phyloP scores from a whole-genome alignment of 2,329 filamentous ascomycete genomes.

The Penicillium fuscoglaucum region DNA sequence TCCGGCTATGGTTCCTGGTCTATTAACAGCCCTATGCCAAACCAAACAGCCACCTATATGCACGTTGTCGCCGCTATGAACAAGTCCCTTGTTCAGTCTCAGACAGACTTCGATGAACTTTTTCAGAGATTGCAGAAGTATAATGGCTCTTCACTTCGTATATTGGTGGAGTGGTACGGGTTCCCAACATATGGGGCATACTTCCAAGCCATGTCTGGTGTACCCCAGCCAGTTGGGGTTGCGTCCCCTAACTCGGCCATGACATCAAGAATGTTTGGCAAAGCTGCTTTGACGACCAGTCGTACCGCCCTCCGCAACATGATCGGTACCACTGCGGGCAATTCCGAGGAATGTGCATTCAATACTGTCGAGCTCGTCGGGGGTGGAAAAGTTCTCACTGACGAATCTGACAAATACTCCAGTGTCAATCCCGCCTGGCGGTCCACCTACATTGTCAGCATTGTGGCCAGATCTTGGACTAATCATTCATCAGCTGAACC shows the following conservation, averaged over 20 bases:
- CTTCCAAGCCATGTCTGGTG: neutral
- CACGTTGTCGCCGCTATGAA: conserved; percentile 18
- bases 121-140: neutral
- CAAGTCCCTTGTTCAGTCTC: neutral
- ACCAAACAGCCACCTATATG: conserved; percentile 11
- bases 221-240: neutral
- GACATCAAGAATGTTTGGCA: neutral
- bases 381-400: conserved; percentile 37
- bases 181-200: neutral
- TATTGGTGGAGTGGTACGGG: neutral
- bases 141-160: neutral
- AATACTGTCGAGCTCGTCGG: neutral
- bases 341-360: neutral
- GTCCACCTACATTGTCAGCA: conserved; percentile 38
- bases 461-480: conserved; percentile 27
- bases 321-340: neutral
- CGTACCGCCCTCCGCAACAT: neutral
- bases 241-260: neutral
- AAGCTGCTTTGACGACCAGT: neutral
- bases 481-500: conserved; percentile 17
- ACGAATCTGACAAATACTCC: conserved; percentile 38
- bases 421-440: conserved; percentile 56
- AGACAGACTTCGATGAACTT: no score
- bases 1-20: conserved; percentile 13
- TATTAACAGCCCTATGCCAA: neutral